Evolutionary conservation across 1,139 yeast species (phyloP).

Genomic region (Scheffersomyces insectosa): DNA sequence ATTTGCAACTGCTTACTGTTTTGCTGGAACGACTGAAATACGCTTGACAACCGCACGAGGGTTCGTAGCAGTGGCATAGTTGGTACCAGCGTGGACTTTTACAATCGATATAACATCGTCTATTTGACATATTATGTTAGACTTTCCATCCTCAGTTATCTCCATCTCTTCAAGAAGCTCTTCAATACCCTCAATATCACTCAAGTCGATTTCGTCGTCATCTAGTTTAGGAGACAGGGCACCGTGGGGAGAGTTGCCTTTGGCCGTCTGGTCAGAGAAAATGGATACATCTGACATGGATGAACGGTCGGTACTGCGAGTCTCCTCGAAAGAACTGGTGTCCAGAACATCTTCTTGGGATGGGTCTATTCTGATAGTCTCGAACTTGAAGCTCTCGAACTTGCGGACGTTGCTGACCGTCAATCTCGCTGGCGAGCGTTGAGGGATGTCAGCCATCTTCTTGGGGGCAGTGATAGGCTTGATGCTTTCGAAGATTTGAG

Average conservation of each 20-base stretch:
- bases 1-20: no score
- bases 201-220: slow-evolving; percentile 13
- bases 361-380: neutral
- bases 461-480: neutral
- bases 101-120: slow-evolving; percentile 26
- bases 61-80: no score
- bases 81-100: slow-evolving; percentile 14
- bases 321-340: slow-evolving; percentile 12
- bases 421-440: slow-evolving; percentile 10
- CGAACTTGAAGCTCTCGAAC: neutral
- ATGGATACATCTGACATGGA: slow-evolving; percentile 19
- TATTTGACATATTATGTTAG: slow-evolving; percentile 17
- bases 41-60: no score
- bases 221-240: slow-evolving; percentile 3
- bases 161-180: slow-evolving; percentile 20
- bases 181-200: slow-evolving; percentile 19
- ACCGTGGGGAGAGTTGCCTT: neutral
- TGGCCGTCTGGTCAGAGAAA: slow-evolving; percentile 14
- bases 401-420: neutral
- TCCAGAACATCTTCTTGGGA: slow-evolving; percentile 8
- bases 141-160: slow-evolving; percentile 15
- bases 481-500: neutral
- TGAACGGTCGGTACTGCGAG: slow-evolving; percentile 7
- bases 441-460: slow-evolving; percentile 7
- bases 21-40: no score